A percentile compares a stretch with the other conserved stretches of the same genome.
phyloP scores from a whole-genome alignment of 306 rosid species.

The Potentilla sterilis region DNA sequence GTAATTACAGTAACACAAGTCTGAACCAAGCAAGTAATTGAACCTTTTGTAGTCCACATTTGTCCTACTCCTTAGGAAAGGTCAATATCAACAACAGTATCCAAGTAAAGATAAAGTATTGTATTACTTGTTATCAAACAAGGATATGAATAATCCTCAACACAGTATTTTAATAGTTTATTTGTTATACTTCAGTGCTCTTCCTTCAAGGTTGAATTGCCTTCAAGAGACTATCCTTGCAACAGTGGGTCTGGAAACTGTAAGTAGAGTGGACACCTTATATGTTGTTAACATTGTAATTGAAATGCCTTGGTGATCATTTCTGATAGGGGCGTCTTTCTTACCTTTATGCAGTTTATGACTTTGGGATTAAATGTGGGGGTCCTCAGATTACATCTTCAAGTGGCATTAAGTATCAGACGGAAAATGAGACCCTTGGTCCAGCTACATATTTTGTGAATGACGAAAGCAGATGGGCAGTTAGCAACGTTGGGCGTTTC shows the following conservation, averaged over 20 bases:
- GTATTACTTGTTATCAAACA: background rate
- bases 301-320: background rate
- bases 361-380: conserved; percentile 67
- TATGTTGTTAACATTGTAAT: background rate
- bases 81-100: background rate
- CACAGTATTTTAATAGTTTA: background rate
- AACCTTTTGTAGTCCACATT: background rate
- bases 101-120: background rate
- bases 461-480: conserved; percentile 54
- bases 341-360: conserved; percentile 43
- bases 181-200: conserved; percentile 43
- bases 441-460: conserved; percentile 67
- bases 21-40: background rate
- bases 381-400: conserved; percentile 46
- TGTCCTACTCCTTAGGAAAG: background rate
- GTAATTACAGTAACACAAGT: too few relatives aligned
- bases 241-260: conserved; percentile 48
- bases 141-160: background rate
- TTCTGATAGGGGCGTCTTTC: background rate
- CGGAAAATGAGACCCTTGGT: conserved; percentile 58
- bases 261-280: conserved; percentile 35
- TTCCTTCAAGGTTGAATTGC: conserved; percentile 66
- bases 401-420: conserved; percentile 37
- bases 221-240: conserved; percentile 74
- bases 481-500: conserved; percentile 67